Evolutionary conservation across 495 filamentous ascomycete species (phyloP).

Genomic region (Recurvomyces mirabilis): DNA sequence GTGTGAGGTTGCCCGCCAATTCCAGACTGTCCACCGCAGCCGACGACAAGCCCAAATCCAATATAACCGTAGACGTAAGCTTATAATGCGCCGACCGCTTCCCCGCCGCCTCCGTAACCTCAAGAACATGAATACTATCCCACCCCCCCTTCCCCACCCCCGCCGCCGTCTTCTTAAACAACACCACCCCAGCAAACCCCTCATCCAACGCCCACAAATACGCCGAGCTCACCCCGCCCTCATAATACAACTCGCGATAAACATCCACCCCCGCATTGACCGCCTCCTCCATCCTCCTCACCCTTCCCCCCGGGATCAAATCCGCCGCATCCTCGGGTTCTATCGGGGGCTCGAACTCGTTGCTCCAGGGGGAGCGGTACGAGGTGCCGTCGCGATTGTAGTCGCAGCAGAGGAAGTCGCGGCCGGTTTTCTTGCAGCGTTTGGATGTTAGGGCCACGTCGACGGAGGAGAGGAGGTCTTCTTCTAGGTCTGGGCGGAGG

Average conservation of each 20-base stretch:
- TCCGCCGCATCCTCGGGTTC: conserved; percentile 42
- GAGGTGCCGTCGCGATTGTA: conserved; percentile 98
- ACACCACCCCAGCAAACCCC: conserved; percentile 89
- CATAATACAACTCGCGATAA: conserved; percentile 95
- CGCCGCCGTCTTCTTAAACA: conserved; percentile 64
- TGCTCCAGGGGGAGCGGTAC: conserved; percentile 94
- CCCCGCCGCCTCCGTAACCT: conserved; percentile 70
- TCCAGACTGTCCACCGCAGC: conserved; percentile 78
- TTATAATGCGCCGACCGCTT: conserved; percentile 84
- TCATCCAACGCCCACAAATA: conserved; percentile 99
- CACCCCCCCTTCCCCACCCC: conserved; percentile 51
- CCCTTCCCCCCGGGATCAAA: conserved; percentile 34
- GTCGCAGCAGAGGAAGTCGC: conserved; percentile 97
- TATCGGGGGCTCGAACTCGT: conserved; percentile 87
- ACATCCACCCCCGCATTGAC: conserved; percentile 96
- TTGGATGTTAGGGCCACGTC: conserved; percentile 85
- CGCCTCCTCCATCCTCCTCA: conserved; percentile 82
- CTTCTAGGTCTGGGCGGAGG: conserved; percentile 80
- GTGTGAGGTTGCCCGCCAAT: conserved; percentile 92
- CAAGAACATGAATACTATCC: conserved; percentile 99
- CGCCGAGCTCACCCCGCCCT: conserved; percentile 86
- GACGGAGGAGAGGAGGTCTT: conserved; percentile 94
- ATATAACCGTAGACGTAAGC: conserved; percentile 90
- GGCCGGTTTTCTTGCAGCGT: conserved; percentile 74
- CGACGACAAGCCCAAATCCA: conserved; percentile 64